These are phyloP conservation scores for Microbotryum saponariae DNA, from an alignment of 1,284 basidiomycete species.

Conservation along the genomic window DNA sequence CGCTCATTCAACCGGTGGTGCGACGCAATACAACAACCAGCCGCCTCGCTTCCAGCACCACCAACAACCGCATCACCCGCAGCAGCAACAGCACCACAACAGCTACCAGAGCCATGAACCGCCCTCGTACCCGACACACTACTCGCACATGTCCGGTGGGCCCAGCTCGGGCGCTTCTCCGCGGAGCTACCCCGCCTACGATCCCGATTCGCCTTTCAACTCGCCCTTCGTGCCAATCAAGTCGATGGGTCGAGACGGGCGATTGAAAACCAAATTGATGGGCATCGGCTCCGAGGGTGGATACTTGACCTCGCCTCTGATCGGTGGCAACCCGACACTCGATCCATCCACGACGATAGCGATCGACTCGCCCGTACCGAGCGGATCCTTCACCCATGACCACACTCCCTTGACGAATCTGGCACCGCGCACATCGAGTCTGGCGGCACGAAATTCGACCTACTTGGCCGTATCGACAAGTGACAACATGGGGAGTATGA, in stretches of 20 bases:
- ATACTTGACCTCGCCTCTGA: slow-evolving; percentile 31
- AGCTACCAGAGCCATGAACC: slow-evolving; percentile 5
- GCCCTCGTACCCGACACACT: background rate
- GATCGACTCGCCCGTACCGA: no score
- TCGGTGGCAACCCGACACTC: slow-evolving; percentile 19
- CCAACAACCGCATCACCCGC: slow-evolving; percentile 16
- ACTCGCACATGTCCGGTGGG: slow-evolving; percentile 14
- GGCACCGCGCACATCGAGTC: no score
- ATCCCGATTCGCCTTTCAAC: slow-evolving; percentile 28
- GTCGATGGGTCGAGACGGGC: slow-evolving; percentile 19
- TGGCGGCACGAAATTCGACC: no score
- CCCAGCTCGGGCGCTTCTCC: slow-evolving; percentile 2
- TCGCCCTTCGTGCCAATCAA: slow-evolving; percentile 9
- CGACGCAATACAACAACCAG: background rate
- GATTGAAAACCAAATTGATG: slow-evolving; percentile 31
- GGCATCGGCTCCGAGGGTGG: slow-evolving; percentile 33
- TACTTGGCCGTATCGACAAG: no score
- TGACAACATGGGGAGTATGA: no score
- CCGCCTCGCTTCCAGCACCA: slow-evolving; percentile 12
- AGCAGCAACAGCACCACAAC: slow-evolving; percentile 9
- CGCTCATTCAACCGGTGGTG: background rate
- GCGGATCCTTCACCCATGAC: no score
- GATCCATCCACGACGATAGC: slow-evolving; percentile 1
- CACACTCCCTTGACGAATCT: no score
- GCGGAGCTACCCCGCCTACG: slow-evolving; percentile 10